Conservation (phyloP, 2,329 filamentous ascomycete genomes). For the Orbilia quercus region DNA sequence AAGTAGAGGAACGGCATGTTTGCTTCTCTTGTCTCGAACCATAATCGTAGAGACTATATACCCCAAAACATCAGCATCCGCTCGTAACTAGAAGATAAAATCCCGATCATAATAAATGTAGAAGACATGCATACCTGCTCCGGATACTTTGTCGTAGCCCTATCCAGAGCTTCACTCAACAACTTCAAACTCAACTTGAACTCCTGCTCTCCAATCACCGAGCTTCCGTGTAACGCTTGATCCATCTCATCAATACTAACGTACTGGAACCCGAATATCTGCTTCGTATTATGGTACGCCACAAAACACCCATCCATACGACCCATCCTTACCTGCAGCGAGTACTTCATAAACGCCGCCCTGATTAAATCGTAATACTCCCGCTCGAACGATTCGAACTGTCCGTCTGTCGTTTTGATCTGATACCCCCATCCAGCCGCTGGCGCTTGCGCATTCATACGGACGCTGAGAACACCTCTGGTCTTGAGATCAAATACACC, state of each 20-base stretch:
- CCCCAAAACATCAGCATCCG: constrained; percentile 2
- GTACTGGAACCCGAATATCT: constrained; percentile 98
- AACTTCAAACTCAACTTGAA: constrained; percentile 84
- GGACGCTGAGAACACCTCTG: constrained; percentile 86
- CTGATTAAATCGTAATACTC: constrained; percentile 98
- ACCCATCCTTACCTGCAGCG: constrained; percentile 93
- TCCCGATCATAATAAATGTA: background rate
- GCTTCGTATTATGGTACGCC: constrained; percentile 91
- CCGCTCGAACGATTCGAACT: constrained; percentile 90
- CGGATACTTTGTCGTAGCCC: constrained; percentile 79
- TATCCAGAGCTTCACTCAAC: constrained; percentile 81
- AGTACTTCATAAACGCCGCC: constrained; percentile 94
- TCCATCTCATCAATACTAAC: constrained; percentile 89
- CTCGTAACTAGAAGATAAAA: background rate
- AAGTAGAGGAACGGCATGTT: constrained; percentile 81
- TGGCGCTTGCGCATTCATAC: constrained; percentile 81
- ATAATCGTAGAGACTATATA: constrained; percentile 75
- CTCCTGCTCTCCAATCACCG: constrained; percentile 78
- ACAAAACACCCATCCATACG: constrained; percentile 99
- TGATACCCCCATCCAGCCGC: constrained; percentile 86
- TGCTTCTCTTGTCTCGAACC: constrained; percentile 78
- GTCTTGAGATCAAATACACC: constrained; percentile 98
- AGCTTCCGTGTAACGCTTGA: constrained; percentile 78
- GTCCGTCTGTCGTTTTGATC: constrained; percentile 78
- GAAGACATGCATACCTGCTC: constrained; percentile 65